These are phyloP conservation scores for Penicillium corylophilum DNA, from an alignment of 2,329 filamentous ascomycete species.

Conservation along the genomic window DNA sequence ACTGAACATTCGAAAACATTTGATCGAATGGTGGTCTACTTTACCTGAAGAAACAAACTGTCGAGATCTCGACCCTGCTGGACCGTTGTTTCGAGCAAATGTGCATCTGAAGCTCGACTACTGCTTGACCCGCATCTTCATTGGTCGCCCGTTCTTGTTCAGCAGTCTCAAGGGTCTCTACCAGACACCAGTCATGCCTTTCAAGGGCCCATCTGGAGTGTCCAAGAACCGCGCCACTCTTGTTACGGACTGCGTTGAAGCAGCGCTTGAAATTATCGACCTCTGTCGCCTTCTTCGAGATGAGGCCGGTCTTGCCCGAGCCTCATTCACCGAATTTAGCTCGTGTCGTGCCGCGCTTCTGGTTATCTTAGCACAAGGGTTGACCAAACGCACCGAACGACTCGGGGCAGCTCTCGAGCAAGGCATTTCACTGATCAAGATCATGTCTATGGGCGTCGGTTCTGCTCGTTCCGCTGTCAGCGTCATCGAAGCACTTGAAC, in stretches of 20 bases:
- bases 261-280: conserved; percentile 52
- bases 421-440: conserved; percentile 53
- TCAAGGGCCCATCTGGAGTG: conserved; percentile 31
- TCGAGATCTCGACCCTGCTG: conserved; percentile 42
- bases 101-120: conserved; percentile 56
- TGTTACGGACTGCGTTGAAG: conserved; percentile 55
- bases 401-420: conserved; percentile 50
- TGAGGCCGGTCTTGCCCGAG: conserved; percentile 54
- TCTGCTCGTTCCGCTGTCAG: conserved; percentile 55
- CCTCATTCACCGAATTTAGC: conserved; percentile 58
- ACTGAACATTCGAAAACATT: conserved; percentile 38
- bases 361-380: conserved; percentile 45
- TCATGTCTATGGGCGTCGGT: conserved; percentile 54
- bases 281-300: conserved; percentile 52
- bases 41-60: conserved; percentile 41
- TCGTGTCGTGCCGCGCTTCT: conserved; percentile 56
- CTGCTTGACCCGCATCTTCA: conserved; percentile 54
- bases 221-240: conserved; percentile 41
- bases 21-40: conserved; percentile 45
- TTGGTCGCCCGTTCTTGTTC: conserved; percentile 56
- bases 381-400: conserved; percentile 42
- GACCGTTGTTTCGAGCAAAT: conserved; percentile 48
- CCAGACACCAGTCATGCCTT: conserved; percentile 13
- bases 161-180: conserved; percentile 35
- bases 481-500: conserved; percentile 55